Base-by-base conservation (phyloP, 2,329 filamentous ascomycete species). In the Beauveria sp. region DNA sequence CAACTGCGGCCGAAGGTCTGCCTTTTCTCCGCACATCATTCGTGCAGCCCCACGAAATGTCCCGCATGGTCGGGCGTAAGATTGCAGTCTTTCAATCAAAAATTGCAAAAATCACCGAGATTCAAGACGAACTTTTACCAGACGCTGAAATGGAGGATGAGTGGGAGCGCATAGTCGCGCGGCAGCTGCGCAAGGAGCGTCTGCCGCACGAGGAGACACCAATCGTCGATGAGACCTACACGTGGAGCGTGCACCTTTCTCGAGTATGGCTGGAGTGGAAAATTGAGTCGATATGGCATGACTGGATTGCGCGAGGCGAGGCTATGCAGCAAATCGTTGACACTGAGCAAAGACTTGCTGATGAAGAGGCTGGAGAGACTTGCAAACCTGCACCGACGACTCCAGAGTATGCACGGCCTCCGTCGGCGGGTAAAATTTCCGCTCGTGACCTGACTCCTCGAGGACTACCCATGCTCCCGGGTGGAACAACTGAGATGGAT, bases 1-100 rank as follows among this genome's bases (percentile, higher is more conserved):
- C 69, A 43, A 75, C 81, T 37, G 79, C 81, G 4, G 78, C 85
- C 2, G 76, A 79, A 46, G 79, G 78, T 28, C 72, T 86, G 26
- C 83, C 88, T 0, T 88, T 92, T 67, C 71, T 93, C 30, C 84
- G 89, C 41, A 72, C 87, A 50, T 79, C 76, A 64, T 89, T 88
- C 70, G 85, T 86, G 5, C 87, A 92, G 70, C 81, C 86, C 2
- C 69, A 70, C 0, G 72, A 73, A n/a, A 72, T 92, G 22, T 81
- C 79, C n/a, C 74, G 80, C 9, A 78, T 87, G 18, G 67, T 92
- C 2, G 75, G 77, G 10, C 75, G 82, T 55, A 84, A 83, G 66
- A 70, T 80, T 20, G 63, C 69, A 4, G 69, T 73, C 44, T 79
- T 79, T n/a, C 72, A 77, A 48, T 69, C 70, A 50, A 73, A 78